phyloP scores from a whole-genome alignment of 805 yeast genomes.

The Blastobotrys parvus region DNA sequence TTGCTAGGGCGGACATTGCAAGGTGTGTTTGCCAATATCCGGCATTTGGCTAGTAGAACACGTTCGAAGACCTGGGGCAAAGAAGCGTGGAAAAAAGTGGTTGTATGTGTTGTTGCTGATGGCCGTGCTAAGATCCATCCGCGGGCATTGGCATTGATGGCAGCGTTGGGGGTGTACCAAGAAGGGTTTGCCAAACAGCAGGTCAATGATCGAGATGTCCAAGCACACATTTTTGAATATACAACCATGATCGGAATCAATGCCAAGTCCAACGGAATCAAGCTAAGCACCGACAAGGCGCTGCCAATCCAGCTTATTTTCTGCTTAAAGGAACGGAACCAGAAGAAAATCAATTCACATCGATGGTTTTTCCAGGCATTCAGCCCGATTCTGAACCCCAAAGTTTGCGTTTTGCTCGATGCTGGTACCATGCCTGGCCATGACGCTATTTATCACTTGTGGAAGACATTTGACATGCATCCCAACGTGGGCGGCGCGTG shows the following conservation, averaged over 20 bases:
- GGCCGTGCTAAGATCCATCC: constrained; percentile 82
- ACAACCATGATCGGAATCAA: constrained; percentile 86
- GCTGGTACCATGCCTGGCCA: constrained; percentile 90
- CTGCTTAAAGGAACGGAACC: constrained; percentile 83
- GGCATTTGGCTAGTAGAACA: constrained; percentile 58
- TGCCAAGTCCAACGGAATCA: constrained; percentile 45
- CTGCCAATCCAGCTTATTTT: constrained; percentile 84
- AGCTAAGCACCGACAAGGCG: constrained; percentile 54
- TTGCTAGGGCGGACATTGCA: constrained; percentile 76
- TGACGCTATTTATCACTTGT: constrained; percentile 76
- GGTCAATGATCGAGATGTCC: constrained; percentile 73
- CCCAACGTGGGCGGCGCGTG: constrained; percentile 94
- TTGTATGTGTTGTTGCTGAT: constrained; percentile 82
- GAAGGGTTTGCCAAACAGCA: constrained; percentile 92
- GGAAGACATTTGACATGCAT: constrained; percentile 73
- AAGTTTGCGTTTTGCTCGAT: constrained; percentile 74
- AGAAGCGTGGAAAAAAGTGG: constrained; percentile 91
- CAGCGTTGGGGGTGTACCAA: constrained; percentile 86
- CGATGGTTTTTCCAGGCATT: constrained; percentile 96
- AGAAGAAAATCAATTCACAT: constrained; percentile 88
- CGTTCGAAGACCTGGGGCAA: constrained; percentile 80
- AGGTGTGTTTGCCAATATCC: constrained; percentile 84
- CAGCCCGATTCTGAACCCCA: constrained; percentile 73
- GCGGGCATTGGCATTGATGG: constrained; percentile 67
- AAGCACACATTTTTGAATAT: constrained; percentile 86